Base-by-base conservation (phyloP, 192 early-diverging fungal species). In the Coemansia sp. region DNA sequence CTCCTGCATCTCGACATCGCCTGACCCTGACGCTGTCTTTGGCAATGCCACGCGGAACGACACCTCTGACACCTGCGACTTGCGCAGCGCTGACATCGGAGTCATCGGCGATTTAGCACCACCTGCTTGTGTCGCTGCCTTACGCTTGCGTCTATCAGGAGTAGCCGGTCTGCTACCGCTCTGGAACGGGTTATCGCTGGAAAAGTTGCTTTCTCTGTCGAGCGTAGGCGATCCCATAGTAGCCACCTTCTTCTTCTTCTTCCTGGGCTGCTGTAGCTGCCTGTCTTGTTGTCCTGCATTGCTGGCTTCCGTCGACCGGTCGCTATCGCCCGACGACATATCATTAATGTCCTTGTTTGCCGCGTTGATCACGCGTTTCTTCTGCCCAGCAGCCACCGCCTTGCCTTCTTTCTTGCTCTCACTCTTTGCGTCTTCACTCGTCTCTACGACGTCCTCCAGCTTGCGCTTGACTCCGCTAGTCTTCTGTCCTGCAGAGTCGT, bases 181-280 rank as follows among this genome's bases (percentile, higher is more conserved):
- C 60, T 82, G 80, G 62, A 82, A 82, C 61, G 80, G 80, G 22
- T 82, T 82, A 16, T 82, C 74, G 63, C 77, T 72, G 0, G 80
- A 82, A 30, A 82, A 82, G 32, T 57, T 57, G 32, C 56, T 30
- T 22, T 54, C 49, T 6, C 49, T 51, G 49, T 45, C 11, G 42
- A 8, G 3, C 17, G 10, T 12, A 16, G 42, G 42, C 42, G 42
- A 45, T 12, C 42, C 42, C 42, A 45, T 45, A 5, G 7, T 54
- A 5, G 56, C 32, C 32, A 2, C 56, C 28, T 34, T 17, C 30
- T 33, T 57, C 30, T 33, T 57, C 12, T 30, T 33, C 56, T 57
- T 33, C 16, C 56, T 5, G 38, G 5, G 32, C n/a, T 17, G 32
- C 20, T 25, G 18, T 14, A 2, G 32, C 57, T 36, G 54, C 18